phyloP scores from a whole-genome alignment of 352 stramenopile species.

The Phytophthora macrochlamydospora region DNA sequence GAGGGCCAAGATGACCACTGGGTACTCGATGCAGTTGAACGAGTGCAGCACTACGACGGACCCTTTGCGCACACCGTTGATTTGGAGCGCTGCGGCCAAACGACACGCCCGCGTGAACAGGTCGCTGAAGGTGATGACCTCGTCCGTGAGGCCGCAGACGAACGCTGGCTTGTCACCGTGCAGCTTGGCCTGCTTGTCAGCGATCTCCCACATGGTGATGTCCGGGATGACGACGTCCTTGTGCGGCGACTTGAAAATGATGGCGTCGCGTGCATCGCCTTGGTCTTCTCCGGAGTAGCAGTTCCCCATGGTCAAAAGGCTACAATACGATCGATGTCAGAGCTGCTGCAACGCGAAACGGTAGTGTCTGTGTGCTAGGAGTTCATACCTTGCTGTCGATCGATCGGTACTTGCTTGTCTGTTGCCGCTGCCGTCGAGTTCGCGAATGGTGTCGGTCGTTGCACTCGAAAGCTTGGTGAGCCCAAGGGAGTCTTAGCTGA shows the following conservation, averaged over 20 bases:
- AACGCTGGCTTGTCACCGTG: constrained; percentile 32
- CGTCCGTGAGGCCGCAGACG: constrained; percentile 43
- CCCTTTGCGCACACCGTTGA: constrained; percentile 41
- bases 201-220: constrained; percentile 42
- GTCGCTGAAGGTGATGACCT: constrained; percentile 40
- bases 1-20: constrained; percentile 47
- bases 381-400: neutral
- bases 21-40: constrained; percentile 64
- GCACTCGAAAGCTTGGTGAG: neutral
- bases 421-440: neutral
- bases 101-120: constrained; percentile 24
- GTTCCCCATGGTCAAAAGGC: constrained; percentile 2
- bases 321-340: neutral
- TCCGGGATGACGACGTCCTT: constrained; percentile 28
- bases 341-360: neutral
- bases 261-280: constrained; percentile 5
- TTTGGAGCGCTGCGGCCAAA: constrained; percentile 34
- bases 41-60: constrained; percentile 52
- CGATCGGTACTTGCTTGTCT: neutral
- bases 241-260: constrained; percentile 45
- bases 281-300: constrained; percentile 2
- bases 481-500: neutral
- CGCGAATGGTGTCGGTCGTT: neutral
- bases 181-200: constrained; percentile 30
- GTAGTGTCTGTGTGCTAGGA: neutral